A percentile compares a stretch with the other conserved stretches of the same genome.
These are phyloP conservation scores for Xenosphaeropsis pyriputrescens DNA, from an alignment of 2,329 filamentous ascomycete genomes.

Conservation along the genomic window DNA sequence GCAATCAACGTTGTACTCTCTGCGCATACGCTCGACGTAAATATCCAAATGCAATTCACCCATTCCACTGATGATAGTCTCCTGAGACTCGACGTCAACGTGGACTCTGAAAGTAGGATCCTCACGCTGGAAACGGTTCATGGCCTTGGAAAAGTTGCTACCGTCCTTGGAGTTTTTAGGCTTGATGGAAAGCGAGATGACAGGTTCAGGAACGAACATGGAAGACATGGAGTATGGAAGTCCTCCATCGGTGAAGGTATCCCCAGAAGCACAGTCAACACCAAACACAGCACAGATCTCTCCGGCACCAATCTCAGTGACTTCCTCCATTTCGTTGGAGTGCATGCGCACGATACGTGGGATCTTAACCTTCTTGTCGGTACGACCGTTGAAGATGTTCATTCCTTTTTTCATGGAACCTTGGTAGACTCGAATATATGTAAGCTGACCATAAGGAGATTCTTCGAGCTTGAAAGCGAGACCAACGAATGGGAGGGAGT, in stretches of 20 bases:
- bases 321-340: slow-evolving; percentile 98
- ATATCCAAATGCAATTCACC: slow-evolving; percentile 94
- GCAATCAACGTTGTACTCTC: slow-evolving; percentile 94
- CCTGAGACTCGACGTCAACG: slow-evolving; percentile 81
- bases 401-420: slow-evolving; percentile 77
- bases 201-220: slow-evolving; percentile 95
- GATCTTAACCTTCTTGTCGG: slow-evolving; percentile 90
- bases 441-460: slow-evolving; percentile 95
- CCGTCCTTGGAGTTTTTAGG: slow-evolving; percentile 87
- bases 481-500: slow-evolving; percentile 84
- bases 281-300: slow-evolving; percentile 98
- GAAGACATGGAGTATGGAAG: slow-evolving; percentile 92
- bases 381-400: slow-evolving; percentile 87
- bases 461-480: slow-evolving; percentile 98
- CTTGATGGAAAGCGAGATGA: slow-evolving; percentile 95
- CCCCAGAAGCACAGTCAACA: slow-evolving; percentile 92
- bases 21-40: slow-evolving; percentile 90
- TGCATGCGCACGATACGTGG: slow-evolving; percentile 98
- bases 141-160: slow-evolving; percentile 93
- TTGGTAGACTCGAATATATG: slow-evolving; percentile 97
- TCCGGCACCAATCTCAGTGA: slow-evolving; percentile 79
- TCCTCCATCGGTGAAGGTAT: slow-evolving; percentile 91
- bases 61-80: slow-evolving; percentile 98
- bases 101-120: slow-evolving; percentile 95
- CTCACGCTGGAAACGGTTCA: slow-evolving; percentile 96